Percentiles rank a stretch among this genome's conserved stretches.
Evolutionary conservation across 305 asterid species (phyloP).

Genomic region (Fraxinus velutina): DNA sequence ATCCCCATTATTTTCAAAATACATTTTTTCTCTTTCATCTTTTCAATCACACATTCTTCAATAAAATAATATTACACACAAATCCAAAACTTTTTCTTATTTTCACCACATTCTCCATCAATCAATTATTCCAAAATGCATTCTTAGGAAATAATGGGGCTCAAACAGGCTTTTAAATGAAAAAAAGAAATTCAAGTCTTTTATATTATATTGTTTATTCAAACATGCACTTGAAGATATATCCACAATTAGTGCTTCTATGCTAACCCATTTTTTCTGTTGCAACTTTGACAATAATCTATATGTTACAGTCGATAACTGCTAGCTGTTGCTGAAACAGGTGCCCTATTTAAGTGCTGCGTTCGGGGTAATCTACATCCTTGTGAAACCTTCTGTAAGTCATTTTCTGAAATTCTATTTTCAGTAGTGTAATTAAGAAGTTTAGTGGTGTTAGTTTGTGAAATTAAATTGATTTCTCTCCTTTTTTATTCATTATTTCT

Average conservation of each 20-base stretch:
- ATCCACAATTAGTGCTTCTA: background rate
- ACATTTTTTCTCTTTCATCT: background rate
- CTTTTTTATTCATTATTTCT: slow-evolving; percentile 1
- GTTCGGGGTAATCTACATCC: slow-evolving; percentile 74
- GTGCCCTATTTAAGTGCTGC: slow-evolving; percentile 86
- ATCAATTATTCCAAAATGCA: background rate
- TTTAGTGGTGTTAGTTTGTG: background rate
- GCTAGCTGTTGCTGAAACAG: slow-evolving; percentile 39
- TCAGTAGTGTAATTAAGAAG: background rate
- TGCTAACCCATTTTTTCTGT: background rate
- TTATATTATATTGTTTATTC: background rate
- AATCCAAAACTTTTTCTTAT: background rate
- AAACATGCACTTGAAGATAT: background rate
- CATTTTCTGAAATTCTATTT: slow-evolving; percentile 1
- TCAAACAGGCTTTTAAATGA: background rate
- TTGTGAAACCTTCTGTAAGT: slow-evolving; percentile 89
- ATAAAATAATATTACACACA: background rate
- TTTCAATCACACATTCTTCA: background rate
- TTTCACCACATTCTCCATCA: background rate
- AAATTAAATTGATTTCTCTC: slow-evolving; percentile 1
- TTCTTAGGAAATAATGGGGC: background rate
- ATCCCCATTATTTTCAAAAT: background rate
- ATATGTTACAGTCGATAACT: background rate
- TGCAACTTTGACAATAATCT: background rate
- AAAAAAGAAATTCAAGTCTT: background rate